Base-by-base conservation (phyloP, 306 rosid species). In the Sophora flavescens region DNA sequence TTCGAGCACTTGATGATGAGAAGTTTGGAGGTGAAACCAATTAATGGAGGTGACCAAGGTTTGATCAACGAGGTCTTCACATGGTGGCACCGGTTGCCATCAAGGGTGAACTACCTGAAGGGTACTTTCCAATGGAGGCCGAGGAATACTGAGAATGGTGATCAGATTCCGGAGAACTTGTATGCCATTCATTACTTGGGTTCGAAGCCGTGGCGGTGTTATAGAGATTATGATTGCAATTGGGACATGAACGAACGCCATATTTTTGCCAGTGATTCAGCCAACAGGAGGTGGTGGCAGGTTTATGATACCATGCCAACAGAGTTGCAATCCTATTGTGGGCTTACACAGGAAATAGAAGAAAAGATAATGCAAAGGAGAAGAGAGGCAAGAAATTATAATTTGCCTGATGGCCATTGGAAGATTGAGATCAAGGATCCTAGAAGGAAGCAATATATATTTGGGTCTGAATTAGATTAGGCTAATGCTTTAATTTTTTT, bases 41-140 rank as follows among this genome's bases (percentile, higher is more conserved):
- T 88, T 74, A 92, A 92, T 45, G 93, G 91, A 0, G 96, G 91
- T 1, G 97, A 92, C 56, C 97, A 92, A 48, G 93, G 97, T 0
- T 88, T 89, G 39, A 74, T 92, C 1, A 92, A 92, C 13, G 96
- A 92, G 58, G 52, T 81, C 3, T 88, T 92, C 41, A 74, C 90
- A 0, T 89, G 97, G 97, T 92, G 97, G 96, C 97, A 89, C 16
- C 48, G 89, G 41, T 65, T 92, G 48, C 89, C 97, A 4, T 18
- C 39, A 4, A 80, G 38, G 58, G 26, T 87, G 2, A 92, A 89
- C 44, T 62, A 56, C 44, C 39, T 89, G 17, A 92, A 89, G 17
- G 32, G 48, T 22, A 22, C 1, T 36, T 84, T 79, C n/a, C 12
- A 13, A 2, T 15, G 16, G 6, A 12, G 6, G 18, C 13, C 18